These are phyloP conservation scores for Dactylellina parvicollis DNA, from an alignment of 2,329 filamentous ascomycete genomes.

Conservation along the genomic window DNA sequence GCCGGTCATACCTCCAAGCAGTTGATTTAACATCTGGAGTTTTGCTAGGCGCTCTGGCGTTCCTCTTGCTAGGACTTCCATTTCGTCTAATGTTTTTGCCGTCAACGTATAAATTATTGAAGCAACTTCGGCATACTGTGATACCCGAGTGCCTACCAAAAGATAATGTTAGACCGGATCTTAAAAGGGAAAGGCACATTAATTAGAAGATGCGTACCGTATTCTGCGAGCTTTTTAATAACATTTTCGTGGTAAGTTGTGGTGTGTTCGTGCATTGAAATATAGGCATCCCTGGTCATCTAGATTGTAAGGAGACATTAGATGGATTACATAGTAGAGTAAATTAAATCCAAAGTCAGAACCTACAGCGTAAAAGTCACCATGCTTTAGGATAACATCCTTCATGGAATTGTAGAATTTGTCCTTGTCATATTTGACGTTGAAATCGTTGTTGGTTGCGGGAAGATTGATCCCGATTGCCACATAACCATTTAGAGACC, in stretches of 20 bases:
- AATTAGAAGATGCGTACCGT: conserved; percentile 11
- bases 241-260: conserved; percentile 17
- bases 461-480: conserved; percentile 16
- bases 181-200: no score
- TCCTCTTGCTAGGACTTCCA: conserved; percentile 6
- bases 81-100: conserved; percentile 20
- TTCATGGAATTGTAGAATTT: conserved; percentile 40
- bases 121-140: conserved; percentile 25
- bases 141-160: conserved; percentile 7
- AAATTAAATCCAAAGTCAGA: neutral
- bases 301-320: neutral
- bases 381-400: conserved; percentile 22
- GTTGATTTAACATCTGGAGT: conserved; percentile 29
- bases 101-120: conserved; percentile 23
- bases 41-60: conserved; percentile 25
- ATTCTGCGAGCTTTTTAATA: conserved; percentile 20
- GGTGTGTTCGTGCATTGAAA: conserved; percentile 16
- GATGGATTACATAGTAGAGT: no score
- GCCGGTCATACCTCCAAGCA: conserved; percentile 16
- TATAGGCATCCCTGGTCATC: conserved; percentile 27
- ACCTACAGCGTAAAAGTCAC: conserved; percentile 35
- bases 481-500: conserved; percentile 19
- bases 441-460: conserved; percentile 12
- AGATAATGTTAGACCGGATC: neutral
- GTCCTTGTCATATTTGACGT: conserved; percentile 36